These are phyloP conservation scores for Microstroma glucosiphilum DNA, from an alignment of 1,284 basidiomycete species.

Conservation along the genomic window DNA sequence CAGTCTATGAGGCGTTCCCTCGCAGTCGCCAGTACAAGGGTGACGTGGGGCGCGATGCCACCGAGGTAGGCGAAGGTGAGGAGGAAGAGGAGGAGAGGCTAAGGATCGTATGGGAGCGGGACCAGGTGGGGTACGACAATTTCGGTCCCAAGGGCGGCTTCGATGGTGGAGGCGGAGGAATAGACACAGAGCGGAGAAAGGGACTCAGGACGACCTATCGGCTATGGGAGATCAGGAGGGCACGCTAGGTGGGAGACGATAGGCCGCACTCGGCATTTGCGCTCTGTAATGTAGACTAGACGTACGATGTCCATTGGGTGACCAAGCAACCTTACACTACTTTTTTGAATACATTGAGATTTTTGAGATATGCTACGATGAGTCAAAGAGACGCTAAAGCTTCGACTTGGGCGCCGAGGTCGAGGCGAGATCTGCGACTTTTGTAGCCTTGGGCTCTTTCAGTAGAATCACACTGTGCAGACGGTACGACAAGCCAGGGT, in stretches of 20 bases:
- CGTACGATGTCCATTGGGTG: too few species aligned
- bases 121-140: constrained; percentile 30
- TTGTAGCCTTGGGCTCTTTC: too few species aligned
- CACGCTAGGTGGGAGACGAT: background rate
- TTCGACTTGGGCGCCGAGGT: background rate
- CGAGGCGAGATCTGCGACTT: background rate
- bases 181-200: constrained; percentile 13
- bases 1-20: constrained; percentile 32
- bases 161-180: constrained; percentile 1
- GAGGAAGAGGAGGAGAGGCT: constrained; percentile 10
- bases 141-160: constrained; percentile 21
- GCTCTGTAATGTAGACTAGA: background rate
- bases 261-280: background rate
- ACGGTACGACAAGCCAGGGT: too few species aligned
- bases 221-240: constrained; percentile 25
- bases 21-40: background rate
- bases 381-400: background rate
- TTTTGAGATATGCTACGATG: background rate
- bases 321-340: too few species aligned
- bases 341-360: too few species aligned
- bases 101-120: constrained; percentile 17
- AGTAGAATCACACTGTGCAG: too few species aligned
- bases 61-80: background rate
- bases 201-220: constrained; percentile 16
- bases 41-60: background rate